Conservation (phyloP, 306 rosid genomes). For the Sphenostylis stenocarpa region DNA sequence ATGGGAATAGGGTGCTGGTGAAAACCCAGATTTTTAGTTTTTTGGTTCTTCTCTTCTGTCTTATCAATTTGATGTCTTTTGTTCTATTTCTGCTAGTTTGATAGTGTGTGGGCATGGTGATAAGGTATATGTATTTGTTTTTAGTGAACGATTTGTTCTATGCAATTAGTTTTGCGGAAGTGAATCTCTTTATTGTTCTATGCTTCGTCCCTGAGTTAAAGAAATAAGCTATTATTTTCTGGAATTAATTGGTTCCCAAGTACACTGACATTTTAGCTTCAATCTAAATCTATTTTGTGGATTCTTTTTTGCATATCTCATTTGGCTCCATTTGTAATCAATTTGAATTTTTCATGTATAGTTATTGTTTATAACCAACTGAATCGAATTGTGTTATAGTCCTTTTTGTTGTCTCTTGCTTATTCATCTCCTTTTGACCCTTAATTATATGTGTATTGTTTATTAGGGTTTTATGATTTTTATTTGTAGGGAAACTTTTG, state of each 20-base stretch:
- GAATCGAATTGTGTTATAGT: slow-evolving; percentile 5
- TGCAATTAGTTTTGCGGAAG: neutral
- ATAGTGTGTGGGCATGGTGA: neutral
- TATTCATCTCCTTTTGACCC: neutral
- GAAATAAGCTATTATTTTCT: neutral
- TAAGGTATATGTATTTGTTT: neutral
- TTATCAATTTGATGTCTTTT: neutral
- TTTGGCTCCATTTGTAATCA: neutral
- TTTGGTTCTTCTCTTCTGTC: neutral
- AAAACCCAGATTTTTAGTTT: neutral
- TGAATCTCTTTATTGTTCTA: neutral
- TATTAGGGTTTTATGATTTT: neutral
- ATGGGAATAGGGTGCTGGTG: neutral
- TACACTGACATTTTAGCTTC: neutral
- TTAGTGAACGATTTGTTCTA: neutral
- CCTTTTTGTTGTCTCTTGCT: neutral
- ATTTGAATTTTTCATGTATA: neutral
- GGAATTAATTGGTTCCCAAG: neutral
- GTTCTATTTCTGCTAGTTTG: neutral
- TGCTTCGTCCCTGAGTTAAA: neutral
- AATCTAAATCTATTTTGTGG: neutral
- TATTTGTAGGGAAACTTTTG: neutral
- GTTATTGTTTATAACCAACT: neutral
- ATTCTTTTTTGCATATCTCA: neutral
- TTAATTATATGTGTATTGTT: neutral